Conservation (phyloP, 495 filamentous ascomycete species). For the Xylaria venustula region DNA sequence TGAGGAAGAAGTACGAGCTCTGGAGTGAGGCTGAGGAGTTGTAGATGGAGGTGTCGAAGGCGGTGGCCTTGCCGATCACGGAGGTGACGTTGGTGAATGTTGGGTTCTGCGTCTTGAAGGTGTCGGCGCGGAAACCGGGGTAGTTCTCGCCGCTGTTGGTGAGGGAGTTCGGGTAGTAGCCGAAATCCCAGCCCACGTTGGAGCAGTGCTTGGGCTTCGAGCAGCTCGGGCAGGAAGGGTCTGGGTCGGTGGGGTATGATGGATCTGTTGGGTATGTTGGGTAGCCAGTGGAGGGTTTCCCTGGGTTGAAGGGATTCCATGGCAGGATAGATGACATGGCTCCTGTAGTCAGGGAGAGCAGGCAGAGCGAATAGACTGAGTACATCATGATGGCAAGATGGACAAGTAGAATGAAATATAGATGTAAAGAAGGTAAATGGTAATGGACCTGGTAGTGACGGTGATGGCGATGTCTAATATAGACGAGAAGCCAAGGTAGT, state of each 20-base stretch:
- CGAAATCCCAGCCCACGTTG: conserved; percentile 18
- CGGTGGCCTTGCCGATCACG: conserved; percentile 11
- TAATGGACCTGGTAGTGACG: too few relatives aligned
- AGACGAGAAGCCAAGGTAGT: background rate
- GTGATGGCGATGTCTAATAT: background rate
- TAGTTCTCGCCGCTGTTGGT: conserved; percentile 18
- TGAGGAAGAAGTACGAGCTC: conserved; percentile 17
- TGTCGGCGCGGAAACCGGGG: conserved; percentile 16
- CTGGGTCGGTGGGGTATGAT: background rate
- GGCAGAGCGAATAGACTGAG: background rate
- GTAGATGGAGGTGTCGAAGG: conserved; percentile 10
- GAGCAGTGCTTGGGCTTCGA: conserved; percentile 13
- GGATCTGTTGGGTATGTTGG: background rate
- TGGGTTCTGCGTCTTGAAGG: conserved; percentile 15
- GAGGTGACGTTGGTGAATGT: conserved; percentile 11
- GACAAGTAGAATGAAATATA: too few relatives aligned
- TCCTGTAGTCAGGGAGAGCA: conserved; percentile 14
- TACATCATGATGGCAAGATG: background rate
- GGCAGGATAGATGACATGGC: conserved; percentile 16
- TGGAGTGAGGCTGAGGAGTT: conserved; percentile 4
- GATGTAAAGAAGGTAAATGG: background rate
- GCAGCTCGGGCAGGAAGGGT: conserved; percentile 14
- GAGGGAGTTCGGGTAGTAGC: conserved; percentile 18
- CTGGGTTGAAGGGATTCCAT: background rate
- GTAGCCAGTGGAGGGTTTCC: background rate